Conservation (phyloP, 1,284 basidiomycete species). For the Apiotrichum laibachii region DNA sequence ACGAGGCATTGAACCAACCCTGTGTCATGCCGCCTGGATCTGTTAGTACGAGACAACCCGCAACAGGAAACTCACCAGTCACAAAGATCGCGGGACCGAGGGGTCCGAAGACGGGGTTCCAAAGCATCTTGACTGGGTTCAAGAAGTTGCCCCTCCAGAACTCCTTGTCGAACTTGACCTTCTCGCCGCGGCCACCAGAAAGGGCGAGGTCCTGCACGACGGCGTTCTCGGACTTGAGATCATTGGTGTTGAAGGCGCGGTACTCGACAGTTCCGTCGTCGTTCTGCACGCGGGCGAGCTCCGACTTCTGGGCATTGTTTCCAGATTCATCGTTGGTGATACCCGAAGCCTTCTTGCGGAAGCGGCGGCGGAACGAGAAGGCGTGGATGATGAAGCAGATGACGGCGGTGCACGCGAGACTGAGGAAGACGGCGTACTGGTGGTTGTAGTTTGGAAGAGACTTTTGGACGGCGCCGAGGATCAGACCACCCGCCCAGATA, state of each 20-base stretch:
- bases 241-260: conserved; percentile 1
- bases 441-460: conserved; percentile 16
- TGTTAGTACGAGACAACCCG: no score
- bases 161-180: conserved; percentile 4
- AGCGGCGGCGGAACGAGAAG: conserved; percentile 14
- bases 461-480: conserved; percentile 20
- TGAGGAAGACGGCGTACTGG: conserved; percentile 22
- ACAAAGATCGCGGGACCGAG: conserved; percentile 19
- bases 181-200: background rate
- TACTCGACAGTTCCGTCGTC: conserved; percentile 22
- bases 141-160: conserved; percentile 15
- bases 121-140: conserved; percentile 19
- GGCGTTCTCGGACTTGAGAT: conserved; percentile 14
- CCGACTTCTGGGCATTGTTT: background rate
- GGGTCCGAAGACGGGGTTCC: conserved; percentile 17
- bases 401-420: conserved; percentile 9
- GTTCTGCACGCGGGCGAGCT: conserved; percentile 9
- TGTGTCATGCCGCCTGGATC: conserved; percentile 19
- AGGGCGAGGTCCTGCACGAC: conserved; percentile 21
- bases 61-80: background rate
- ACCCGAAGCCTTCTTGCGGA: conserved; percentile 7
- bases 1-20: conserved; percentile 22
- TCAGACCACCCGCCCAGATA: conserved; percentile 16
- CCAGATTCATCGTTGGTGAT: background rate
- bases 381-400: conserved; percentile 16